Base-by-base conservation (phyloP, 1,284 basidiomycete genomes). In the Spongispora temasekensis region DNA sequence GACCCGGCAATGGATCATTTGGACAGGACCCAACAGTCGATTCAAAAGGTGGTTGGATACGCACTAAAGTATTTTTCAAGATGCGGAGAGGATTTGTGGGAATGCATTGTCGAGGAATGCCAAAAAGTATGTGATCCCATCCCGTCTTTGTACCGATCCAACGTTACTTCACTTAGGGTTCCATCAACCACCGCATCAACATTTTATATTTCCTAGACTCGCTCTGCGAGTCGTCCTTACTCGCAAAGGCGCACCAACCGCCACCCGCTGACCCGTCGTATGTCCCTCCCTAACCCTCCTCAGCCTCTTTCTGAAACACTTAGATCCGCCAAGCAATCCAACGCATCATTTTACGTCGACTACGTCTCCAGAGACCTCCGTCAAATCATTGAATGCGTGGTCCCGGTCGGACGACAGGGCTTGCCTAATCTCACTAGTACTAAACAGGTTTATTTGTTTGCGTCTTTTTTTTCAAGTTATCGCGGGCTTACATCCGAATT, bases 201-300 rank as follows among this genome's bases (percentile, higher is more conserved):
- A 90, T 97, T 61, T 78, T 98, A 0, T 95, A 97, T 75, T 89
- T 97, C 71, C 85, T 98, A 60, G 95, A 97, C 75, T 86, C 89
- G 0, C 81, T 98, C 10, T 93, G 91, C 72, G 94, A 95, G 69
- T 84, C 87, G 0, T 91, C 87, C 34, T 79, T 91, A 0, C 77
- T 89, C 21, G 83, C 86, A 42, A 89, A 86, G 65, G 83, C 86
- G 1, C 81, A 83, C 48, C 69, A 72, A 37, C 62, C 60, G 50
- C 61, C 57, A 1, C 56, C 63, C 37, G 37, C 37, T 2, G 63
- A 71, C 34, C 61, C 65, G 1, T 63, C 66, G 62, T 68, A 35
- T 8, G 62, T 64, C 25, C 48, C 19, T 27, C 28, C 27, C n/a
- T 17, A n/a, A n/a, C 30, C 5, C 5, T 4, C 7, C 12, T 21